Evolutionary conservation across 768 basidiomycete species (phyloP).

Genomic region (Omphalotus guepiniiformis): DNA sequence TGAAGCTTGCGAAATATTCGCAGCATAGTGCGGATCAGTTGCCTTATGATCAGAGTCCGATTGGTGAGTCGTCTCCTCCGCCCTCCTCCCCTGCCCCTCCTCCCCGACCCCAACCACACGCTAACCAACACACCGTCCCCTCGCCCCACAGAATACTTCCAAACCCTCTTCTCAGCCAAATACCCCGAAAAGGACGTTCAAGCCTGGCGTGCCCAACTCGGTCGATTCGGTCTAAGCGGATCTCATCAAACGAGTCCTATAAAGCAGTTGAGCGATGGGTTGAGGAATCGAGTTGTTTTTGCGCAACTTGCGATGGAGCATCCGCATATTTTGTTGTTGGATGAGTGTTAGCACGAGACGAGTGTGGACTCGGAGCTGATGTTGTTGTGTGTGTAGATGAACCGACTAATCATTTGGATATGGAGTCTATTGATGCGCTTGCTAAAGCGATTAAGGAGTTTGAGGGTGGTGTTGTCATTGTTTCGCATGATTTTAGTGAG

Average conservation of each 20-base stretch:
- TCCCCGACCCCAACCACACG: no score
- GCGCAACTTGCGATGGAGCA: constrained; percentile 97
- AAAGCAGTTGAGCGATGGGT: constrained; percentile 90
- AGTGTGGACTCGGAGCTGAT: neutral
- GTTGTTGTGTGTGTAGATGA: constrained; percentile 51
- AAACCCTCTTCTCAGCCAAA: constrained; percentile 69
- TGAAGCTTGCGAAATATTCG: constrained; percentile 98
- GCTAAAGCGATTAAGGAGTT: constrained; percentile 95
- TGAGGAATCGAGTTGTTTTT: constrained; percentile 97
- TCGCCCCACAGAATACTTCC: constrained; percentile 77
- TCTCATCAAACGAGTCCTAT: constrained; percentile 93
- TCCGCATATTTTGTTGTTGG: constrained; percentile 88
- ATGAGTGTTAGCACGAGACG: constrained; percentile 30
- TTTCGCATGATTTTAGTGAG: constrained; percentile 98
- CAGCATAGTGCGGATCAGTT: constrained; percentile 99
- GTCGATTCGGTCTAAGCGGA: constrained; percentile 93
- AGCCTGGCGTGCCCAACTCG: constrained; percentile 93
- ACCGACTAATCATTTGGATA: constrained; percentile 96
- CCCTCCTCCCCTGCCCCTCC: neutral
- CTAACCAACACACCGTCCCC: no score
- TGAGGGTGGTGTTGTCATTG: constrained; percentile 97
- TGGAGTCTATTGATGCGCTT: constrained; percentile 96
- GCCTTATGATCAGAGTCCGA: constrained; percentile 85
- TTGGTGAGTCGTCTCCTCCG: neutral
- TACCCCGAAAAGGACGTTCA: constrained; percentile 92